Conservation (phyloP, 768 basidiomycete genomes). For the Macrocybe gigantea region DNA sequence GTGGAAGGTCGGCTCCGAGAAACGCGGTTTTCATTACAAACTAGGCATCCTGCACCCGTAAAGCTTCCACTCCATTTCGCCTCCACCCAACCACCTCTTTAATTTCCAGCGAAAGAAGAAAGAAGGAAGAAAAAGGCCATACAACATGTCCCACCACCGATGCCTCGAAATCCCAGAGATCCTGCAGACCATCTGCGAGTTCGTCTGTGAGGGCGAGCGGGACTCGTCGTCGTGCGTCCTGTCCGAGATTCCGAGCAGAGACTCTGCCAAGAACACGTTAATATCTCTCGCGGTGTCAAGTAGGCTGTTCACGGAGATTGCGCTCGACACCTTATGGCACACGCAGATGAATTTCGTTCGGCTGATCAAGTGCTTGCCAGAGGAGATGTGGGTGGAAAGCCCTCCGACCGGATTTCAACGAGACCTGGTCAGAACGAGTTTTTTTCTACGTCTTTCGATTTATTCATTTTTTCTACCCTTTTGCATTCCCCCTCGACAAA, state of each 20-base stretch:
- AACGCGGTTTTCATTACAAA: no score
- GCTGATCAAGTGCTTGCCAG: slow-evolving; percentile 9
- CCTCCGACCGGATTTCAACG: slow-evolving; percentile 1
- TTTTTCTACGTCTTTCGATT: no score
- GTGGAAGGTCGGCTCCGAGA: no score
- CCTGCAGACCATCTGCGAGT: slow-evolving; percentile 2
- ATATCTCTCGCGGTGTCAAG: slow-evolving; percentile 6
- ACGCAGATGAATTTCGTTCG: slow-evolving; percentile 3
- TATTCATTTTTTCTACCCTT: no score
- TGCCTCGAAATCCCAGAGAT: slow-evolving; percentile 8
- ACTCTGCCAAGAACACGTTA: background rate
- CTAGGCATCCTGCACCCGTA: no score
- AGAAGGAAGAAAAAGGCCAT: no score
- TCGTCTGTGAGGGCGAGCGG: background rate
- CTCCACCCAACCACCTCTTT: no score
- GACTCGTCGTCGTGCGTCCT: background rate
- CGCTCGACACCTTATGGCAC: slow-evolving; percentile 10
- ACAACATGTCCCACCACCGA: background rate
- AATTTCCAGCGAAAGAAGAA: no score
- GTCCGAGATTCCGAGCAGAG: slow-evolving; percentile 1
- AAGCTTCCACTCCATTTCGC: no score
- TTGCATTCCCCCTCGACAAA: no score
- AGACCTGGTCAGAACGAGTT: background rate
- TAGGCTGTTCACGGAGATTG: slow-evolving; percentile 4
- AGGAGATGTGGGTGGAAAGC: slow-evolving; percentile 6